A percentile compares a stretch with the other conserved stretches of the same genome.
These are phyloP conservation scores for Orbilia quercus DNA, from an alignment of 2,329 filamentous ascomycete species.

Conservation along the genomic window DNA sequence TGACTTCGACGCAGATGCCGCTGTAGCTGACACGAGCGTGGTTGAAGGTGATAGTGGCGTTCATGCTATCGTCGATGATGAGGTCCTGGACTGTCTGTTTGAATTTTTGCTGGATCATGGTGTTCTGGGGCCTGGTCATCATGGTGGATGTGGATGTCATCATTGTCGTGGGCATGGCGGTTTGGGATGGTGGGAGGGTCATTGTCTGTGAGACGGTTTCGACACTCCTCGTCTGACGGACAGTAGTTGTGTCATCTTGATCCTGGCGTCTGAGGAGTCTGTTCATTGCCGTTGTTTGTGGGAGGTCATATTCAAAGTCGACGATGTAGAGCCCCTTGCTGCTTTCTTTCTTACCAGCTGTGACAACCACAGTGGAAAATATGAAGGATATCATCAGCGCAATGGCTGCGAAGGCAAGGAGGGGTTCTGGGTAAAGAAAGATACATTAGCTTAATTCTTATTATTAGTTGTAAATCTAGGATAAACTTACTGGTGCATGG, in stretches of 20 bases:
- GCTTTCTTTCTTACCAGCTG: constrained; percentile 54
- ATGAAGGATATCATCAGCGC: constrained; percentile 58
- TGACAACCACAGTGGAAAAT: constrained; percentile 59
- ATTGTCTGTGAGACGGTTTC: constrained; percentile 38
- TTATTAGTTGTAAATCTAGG: not conserved
- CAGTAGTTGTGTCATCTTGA: constrained; percentile 37
- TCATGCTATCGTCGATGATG: constrained; percentile 50
- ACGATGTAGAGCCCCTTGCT: constrained; percentile 60
- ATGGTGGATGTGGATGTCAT: constrained; percentile 19
- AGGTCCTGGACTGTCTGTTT: constrained; percentile 38
- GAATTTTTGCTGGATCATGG: constrained; percentile 50
- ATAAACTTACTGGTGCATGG: constrained; percentile 55
- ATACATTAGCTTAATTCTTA: constrained; percentile 2
- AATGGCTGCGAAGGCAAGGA: constrained; percentile 58
- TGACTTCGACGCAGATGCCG: constrained; percentile 59
- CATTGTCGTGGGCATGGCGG: constrained; percentile 3
- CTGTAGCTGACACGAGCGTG: constrained; percentile 59
- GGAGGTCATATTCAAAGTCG: constrained; percentile 58
- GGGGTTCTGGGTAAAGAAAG: constrained; percentile 46
- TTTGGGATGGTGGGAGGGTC: constrained; percentile 19
- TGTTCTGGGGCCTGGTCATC: constrained; percentile 35
- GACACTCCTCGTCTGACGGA: constrained; percentile 22
- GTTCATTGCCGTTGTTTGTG: constrained; percentile 4
- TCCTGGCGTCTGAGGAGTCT: constrained; percentile 38
- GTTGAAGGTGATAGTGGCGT: constrained; percentile 55